These are phyloP conservation scores for Allomyces macrogynus DNA, from an alignment of 192 early-diverging fungal genomes.

Conservation along the genomic window DNA sequence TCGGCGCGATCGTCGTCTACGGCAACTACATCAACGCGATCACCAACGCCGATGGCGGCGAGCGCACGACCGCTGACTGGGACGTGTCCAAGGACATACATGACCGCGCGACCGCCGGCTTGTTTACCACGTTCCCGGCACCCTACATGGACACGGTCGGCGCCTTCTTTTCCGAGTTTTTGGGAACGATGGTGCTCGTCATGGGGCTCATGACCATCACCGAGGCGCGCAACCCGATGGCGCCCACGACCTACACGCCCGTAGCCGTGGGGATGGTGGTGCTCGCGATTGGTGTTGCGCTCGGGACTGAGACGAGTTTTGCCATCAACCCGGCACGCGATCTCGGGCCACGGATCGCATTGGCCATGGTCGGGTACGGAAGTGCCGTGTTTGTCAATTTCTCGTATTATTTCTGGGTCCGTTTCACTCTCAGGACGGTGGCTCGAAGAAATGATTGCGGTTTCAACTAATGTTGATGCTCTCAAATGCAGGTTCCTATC, in stretches of 20 bases:
- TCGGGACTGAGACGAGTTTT: constrained; percentile 29
- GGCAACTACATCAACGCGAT: constrained; percentile 36
- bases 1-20: constrained; percentile 45
- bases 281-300: constrained; percentile 32
- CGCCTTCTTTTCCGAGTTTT: constrained; percentile 38
- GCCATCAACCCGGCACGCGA: background rate
- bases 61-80: constrained; percentile 13
- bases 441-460: background rate
- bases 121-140: constrained; percentile 44
- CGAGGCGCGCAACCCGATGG: constrained; percentile 3
- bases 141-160: constrained; percentile 25
- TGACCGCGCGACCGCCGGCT: constrained; percentile 26
- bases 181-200: constrained; percentile 45
- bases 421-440: background rate
- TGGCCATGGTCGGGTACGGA: background rate
- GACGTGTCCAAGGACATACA: constrained; percentile 16
- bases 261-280: constrained; percentile 7
- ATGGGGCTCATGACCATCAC: constrained; percentile 39
- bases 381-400: background rate
- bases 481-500: background rate
- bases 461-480: background rate
- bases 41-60: constrained; percentile 25
- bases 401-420: background rate
- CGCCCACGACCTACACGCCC: constrained; percentile 3
- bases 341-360: background rate